Conservation (phyloP, 768 basidiomycete species). For the Mycena latifolia region DNA sequence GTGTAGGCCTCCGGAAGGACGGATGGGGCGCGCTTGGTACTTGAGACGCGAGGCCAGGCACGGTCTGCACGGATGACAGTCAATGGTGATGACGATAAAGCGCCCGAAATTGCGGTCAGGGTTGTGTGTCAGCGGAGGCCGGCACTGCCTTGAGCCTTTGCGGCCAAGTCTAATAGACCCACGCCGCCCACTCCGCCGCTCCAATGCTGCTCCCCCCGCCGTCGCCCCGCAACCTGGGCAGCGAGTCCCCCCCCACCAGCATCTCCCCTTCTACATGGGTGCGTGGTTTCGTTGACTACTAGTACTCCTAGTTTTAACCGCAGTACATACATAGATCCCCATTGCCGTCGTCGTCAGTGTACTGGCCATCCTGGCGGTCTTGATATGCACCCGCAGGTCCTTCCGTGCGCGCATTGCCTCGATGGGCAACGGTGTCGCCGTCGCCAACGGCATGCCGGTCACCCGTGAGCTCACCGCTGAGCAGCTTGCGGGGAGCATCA, state of each 20-base stretch:
- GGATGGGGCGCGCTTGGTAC: too few relatives aligned
- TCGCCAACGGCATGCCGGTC: constrained; percentile 22
- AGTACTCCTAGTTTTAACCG: not conserved
- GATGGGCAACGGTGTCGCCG: constrained; percentile 31
- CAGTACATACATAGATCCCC: constrained; percentile 37
- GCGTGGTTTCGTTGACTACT: too few relatives aligned
- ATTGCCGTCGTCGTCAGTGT: constrained; percentile 47
- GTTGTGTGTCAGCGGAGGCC: too few relatives aligned
- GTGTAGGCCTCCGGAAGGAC: too few relatives aligned
- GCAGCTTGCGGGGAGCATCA: constrained; percentile 65
- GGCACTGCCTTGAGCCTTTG: too few relatives aligned
- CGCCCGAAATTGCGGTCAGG: too few relatives aligned
- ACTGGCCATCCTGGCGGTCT: constrained; percentile 37
- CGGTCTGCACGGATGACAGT: too few relatives aligned
- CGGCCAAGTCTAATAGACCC: too few relatives aligned
- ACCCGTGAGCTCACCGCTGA: constrained; percentile 65
- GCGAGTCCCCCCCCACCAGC: not conserved
- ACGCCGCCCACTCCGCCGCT: not conserved
- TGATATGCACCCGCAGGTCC: constrained; percentile 39
- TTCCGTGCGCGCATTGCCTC: constrained; percentile 28
- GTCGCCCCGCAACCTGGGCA: constrained; percentile 10
- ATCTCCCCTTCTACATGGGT: constrained; percentile 28
- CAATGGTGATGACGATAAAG: too few relatives aligned
- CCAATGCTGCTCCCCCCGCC: constrained; percentile 17
- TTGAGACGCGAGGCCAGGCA: too few relatives aligned